Base-by-base conservation (phyloP, 306 rosid species). In the Mimosa bimucronata region DNA sequence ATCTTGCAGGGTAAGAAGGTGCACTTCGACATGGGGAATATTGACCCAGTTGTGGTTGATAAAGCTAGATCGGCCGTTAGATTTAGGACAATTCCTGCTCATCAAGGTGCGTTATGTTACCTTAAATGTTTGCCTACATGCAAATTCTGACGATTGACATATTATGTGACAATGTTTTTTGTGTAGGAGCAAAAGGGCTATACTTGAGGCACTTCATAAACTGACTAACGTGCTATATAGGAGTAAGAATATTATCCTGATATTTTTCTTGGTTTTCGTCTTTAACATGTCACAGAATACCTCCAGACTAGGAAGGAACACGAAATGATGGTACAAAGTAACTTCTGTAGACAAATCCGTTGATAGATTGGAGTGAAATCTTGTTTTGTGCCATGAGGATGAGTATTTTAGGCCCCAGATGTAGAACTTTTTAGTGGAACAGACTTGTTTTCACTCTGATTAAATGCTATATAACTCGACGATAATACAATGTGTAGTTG, bases 191-290 rank as follows among this genome's bases (percentile, higher is more conserved):
- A 86, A 77, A 80, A 77, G 50, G 58, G 83, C 83, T 42, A 2
- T 86, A 61, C 48, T 78, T 68, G 87, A 77, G 80, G 89, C 89
- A 74, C 85, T 86, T 48, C 60, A 48, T 55, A 86, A 83, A 83
- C 53, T 86, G 73, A 26, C 53, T 28, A 26, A 68, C 29, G 65
- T 62, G 29, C 65, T 53, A 52, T 53, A 83, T 60, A 83, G 61
- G 67, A 71, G 89, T 86, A 80, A 66, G 44, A 25, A 71, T 70
- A 40, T 28, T 71, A 79, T 77, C 78, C 48, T 58, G 48, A 44
- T 44, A 2, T 44, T 44, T 44, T 64, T 50, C 67, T 62, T 41
- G 12, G 44, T 1, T 58, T 73, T 77, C 57, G 26, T 77, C 53
- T 72, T 66, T 15, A 46, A 40, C 38, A 21, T 31, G 55, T 73